Evolutionary conservation across 148 eudicot genomes (phyloP).

Genomic region (Vaccinium corymbosum): DNA sequence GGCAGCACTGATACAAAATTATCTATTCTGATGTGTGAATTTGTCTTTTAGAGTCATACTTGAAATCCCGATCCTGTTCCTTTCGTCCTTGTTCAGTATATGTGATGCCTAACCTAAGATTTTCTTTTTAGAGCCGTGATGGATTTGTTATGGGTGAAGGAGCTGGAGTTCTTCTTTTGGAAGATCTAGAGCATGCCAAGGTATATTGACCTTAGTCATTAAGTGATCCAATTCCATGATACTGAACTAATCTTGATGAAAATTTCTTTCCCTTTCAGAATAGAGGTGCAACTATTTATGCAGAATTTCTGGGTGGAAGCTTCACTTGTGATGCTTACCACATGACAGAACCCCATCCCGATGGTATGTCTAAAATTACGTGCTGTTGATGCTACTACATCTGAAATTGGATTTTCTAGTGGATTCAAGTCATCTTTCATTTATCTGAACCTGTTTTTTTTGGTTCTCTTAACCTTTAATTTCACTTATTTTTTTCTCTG

Average conservation of each 20-base stretch:
- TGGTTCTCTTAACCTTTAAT: not conserved
- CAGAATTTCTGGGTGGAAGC: constrained; percentile 97
- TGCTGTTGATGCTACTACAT: not conserved
- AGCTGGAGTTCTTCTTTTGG: constrained; percentile 90
- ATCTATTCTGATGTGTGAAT: constrained; percentile 9
- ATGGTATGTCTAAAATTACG: constrained; percentile 41
- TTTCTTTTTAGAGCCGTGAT: constrained; percentile 66
- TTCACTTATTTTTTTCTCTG: not conserved
- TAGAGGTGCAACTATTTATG: constrained; percentile 91
- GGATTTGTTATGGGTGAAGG: constrained; percentile 99
- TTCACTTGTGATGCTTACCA: constrained; percentile 96
- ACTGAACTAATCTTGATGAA: constrained; percentile 1
- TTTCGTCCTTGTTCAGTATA: not conserved
- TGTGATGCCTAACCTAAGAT: constrained; percentile 1
- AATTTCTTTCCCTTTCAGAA: constrained; percentile 36
- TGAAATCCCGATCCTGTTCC: not conserved
- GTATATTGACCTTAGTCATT: constrained; percentile 24
- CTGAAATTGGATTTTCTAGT: not conserved
- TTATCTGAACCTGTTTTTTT: not conserved
- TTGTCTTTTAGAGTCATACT: constrained; percentile 1
- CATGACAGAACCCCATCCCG: constrained; percentile 99
- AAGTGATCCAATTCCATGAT: not conserved
- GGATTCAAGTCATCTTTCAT: not conserved
- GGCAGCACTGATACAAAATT: not conserved
- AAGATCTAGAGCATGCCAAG: constrained; percentile 95